Evolutionary conservation across 1,284 basidiomycete species (phyloP), one percentile per base, ranked within the genome.

Genomic region (Psilocybe mexicana): DNA sequence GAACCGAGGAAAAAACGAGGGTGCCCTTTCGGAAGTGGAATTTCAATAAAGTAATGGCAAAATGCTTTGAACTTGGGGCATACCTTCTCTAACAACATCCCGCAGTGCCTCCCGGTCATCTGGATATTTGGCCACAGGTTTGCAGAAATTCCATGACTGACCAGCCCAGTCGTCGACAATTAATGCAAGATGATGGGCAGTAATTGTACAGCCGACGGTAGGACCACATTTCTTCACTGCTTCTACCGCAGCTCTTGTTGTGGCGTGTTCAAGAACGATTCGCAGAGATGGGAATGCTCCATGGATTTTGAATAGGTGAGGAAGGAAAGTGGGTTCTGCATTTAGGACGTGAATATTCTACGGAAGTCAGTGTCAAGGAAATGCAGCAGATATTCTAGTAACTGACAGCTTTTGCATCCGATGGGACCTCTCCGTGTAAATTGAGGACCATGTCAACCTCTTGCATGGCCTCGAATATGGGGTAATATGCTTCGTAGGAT

Each of bases 201-300:
- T 99, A 75, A 99, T 98, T 5, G 93, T 94, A 74, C 97, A 99
- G 10, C 87, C 96, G 28, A 99, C 96, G 38, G 94, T 98, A 44
- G 82, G 77, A 0, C 93, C 93, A 30, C 95, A 88, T 44, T 84
- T 79, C 70, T 91, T 90, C 66, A 98, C 92, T 23, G 88, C 86
- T 67, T 96, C 93, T n/a, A 99, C 87, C 0, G 97, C 96, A 38
- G 93, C 94, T 40, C 92, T 85, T 1, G 96, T 98, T 0, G 97
- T 99, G n/a, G 97, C 97, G 70, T 99, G 97, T 74, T 99, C 97
- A 42, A 99, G 86, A 3, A 99, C 96, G 68, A 99, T 99, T 56
- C 94, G 90, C 54, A 99, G 84, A 43, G 80, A 82, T n/a, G 97
- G 97, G 75, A 99, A 99, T 26, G 83, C 81, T 54, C 77, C 73